These are phyloP conservation scores for Nowakowskiella sp. DNA, from an alignment of 192 early-diverging fungal genomes.

Conservation along the genomic window DNA sequence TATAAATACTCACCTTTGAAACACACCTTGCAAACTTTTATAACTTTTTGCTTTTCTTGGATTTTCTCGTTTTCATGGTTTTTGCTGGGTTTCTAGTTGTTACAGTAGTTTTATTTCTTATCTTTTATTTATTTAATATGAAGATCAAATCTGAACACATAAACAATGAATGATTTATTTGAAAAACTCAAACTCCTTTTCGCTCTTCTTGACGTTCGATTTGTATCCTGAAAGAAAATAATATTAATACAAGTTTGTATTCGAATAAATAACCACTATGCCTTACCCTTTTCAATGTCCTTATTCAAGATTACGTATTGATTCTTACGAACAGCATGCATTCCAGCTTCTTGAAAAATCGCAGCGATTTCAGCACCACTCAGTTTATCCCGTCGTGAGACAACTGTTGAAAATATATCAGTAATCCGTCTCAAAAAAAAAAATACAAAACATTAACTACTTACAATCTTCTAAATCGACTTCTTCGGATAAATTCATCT, in stretches of 20 bases:
- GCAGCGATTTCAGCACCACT: conserved; percentile 95
- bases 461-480: conserved; percentile 98
- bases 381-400: conserved; percentile 91
- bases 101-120: too few species aligned
- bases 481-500: conserved; percentile 92
- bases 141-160: too few species aligned
- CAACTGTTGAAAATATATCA: too few species aligned
- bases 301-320: conserved; percentile 90
- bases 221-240: conserved; percentile 52
- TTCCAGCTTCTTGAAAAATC: conserved; percentile 97
- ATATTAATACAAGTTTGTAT: not conserved
- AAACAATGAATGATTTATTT: too few species aligned
- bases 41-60: too few species aligned
- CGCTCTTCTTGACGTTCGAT: conserved; percentile 90
- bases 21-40: too few species aligned
- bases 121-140: too few species aligned
- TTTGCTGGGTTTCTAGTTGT: too few species aligned
- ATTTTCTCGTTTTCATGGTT: too few species aligned
- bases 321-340: conserved; percentile 97
- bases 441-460: too few species aligned
- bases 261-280: conserved; percentile 8
- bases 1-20: too few species aligned
- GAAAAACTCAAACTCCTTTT: conserved; percentile 95
- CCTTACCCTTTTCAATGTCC: conserved; percentile 91
- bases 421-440: too few species aligned